Base-by-base conservation (phyloP, 2,329 filamentous ascomycete genomes). In the Xylariales sp. region DNA sequence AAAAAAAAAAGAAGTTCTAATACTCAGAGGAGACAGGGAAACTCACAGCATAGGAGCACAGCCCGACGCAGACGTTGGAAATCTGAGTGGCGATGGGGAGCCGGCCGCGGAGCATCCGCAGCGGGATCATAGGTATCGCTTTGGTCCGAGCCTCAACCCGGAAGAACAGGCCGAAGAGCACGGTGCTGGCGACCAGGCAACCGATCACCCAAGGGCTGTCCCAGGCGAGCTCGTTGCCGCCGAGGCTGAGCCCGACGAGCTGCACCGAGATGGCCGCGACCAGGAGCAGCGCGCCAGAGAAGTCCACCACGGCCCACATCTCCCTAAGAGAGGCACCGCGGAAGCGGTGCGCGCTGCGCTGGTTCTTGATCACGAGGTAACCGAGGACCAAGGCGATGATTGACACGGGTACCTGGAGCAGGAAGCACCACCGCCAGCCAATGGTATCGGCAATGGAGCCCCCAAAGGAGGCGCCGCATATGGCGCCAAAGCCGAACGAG, bases 351-450 rank as follows among this genome's bases (percentile, higher is more conserved):
- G 50, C 44, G 7, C 53, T 48, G 1, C 57, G 40, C 6, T 68
- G 67, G 38, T 77, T 66, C 36, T 66, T 59, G 29, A 83, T 62
- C 2, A 78, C 75, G 2, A 76, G 46, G 23, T 65, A 66, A 0
- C 77, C 78, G 10, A 77, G 59, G 0, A 69, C 27, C 1, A 82
- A 62, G 0, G 77, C 78, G n/a, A 73, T 48, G 2, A 69, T 42
- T 0, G 76, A 80, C 0, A 83, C 53, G 0, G 80, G 80, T 0
- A 81, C 73, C 49, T 84, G 81, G 2, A 80, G 60, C 4, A 81
- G 51, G 42, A 84, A 85, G 40, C 76, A 81, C 72, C 76, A 83
- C 16, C 83, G 67, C 82, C 82, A 86, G 8, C 82, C 81, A 16
- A 86, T 66, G 2, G 61, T 65, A 46, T 85, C 79, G 17, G 78